Base-by-base conservation (phyloP, 192 early-diverging fungal genomes). In the Funneliformis geosporum region DNA sequence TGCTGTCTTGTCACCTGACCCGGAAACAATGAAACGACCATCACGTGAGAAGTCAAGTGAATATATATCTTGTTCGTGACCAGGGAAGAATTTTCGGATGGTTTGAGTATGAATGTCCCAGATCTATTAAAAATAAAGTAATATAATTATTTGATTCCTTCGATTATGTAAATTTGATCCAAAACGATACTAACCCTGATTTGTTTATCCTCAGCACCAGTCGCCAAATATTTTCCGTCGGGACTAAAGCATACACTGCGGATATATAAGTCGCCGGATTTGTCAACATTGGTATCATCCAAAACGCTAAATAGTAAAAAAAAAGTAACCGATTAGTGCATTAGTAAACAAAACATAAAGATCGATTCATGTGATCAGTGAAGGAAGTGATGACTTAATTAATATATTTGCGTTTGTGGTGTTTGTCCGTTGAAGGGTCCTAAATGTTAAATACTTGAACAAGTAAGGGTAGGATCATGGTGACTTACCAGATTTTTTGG, bases 11-110 rank as follows among this genome's bases (percentile, higher is more conserved):
- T 95, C 94, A 62, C 94, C 94, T 2, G 93, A 94, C 28, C 97
- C 98, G 23, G 93, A 95, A 42, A 96, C 95, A 78, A 99, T 92
- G 33, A 90, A 91, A 71, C 89, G 84, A n/a, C 96, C 96, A 82
- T 97, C 96, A 18, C 91, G 86, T 76, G 92, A 92, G 87, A 96
- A 99, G 79, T 98, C 98, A 79, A 99, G 88, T 38, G 92, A 94
- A 84, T 99, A 99, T 76, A 99, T 98, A 81, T 99, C 98, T 86
- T 96, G 94, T 68, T 95, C 94, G 80, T 99, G 98, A 23, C 98
- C 98, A 21, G 85, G 81, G 60, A 97, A 88, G 10, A 88, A 87
- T 82, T 90, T 89, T 61, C 86, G 87, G 66, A 95, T 92, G 18
- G 85, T 82, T 79, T 86, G 86, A 68, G 84, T 88, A 61, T 80